These are phyloP conservation scores for Hebeloma cylindrosporum DNA, from an alignment of 768 basidiomycete genomes.

Conservation along the genomic window DNA sequence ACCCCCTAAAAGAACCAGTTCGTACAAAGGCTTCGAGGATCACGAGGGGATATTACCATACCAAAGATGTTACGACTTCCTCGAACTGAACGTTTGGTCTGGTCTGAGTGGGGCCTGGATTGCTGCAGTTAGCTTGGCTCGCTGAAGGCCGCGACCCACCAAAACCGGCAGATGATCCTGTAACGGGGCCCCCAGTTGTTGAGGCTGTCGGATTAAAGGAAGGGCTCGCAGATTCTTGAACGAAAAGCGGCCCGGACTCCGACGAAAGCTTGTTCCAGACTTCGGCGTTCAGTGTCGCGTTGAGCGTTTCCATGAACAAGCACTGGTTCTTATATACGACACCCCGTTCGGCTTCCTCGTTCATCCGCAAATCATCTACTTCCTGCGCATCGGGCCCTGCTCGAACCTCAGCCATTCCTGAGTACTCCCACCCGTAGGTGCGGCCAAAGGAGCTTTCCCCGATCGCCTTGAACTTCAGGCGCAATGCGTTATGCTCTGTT, in stretches of 20 bases:
- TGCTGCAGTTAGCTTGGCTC: too few species aligned
- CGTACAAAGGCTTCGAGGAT: neutral
- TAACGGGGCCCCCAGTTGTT: too few species aligned
- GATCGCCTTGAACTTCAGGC: neutral
- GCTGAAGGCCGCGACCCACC: too few species aligned
- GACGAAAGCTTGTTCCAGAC: conserved; percentile 7
- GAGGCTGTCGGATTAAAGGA: neutral
- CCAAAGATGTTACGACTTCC: too few species aligned
- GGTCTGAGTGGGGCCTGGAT: too few species aligned
- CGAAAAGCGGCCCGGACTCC: neutral
- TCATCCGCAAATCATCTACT: neutral
- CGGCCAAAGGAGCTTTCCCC: neutral
- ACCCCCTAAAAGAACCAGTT: neutral
- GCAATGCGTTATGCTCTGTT: neutral
- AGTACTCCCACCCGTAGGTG: conserved; percentile 15
- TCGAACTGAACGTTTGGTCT: too few species aligned
- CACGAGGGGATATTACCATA: too few species aligned
- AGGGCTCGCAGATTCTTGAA: neutral
- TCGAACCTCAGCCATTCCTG: conserved; percentile 14
- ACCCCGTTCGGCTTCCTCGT: neutral
- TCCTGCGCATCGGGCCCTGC: conserved; percentile 10
- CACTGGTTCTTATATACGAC: conserved; percentile 14
- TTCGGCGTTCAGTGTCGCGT: conserved; percentile 2
- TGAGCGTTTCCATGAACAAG: conserved; percentile 16
- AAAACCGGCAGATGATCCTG: too few species aligned